A percentile compares a stretch with the other conserved stretches of the same genome.
Conservation (phyloP, 1,284 basidiomycete genomes). For the Apiotrichum mycotoxinovorans region DNA sequence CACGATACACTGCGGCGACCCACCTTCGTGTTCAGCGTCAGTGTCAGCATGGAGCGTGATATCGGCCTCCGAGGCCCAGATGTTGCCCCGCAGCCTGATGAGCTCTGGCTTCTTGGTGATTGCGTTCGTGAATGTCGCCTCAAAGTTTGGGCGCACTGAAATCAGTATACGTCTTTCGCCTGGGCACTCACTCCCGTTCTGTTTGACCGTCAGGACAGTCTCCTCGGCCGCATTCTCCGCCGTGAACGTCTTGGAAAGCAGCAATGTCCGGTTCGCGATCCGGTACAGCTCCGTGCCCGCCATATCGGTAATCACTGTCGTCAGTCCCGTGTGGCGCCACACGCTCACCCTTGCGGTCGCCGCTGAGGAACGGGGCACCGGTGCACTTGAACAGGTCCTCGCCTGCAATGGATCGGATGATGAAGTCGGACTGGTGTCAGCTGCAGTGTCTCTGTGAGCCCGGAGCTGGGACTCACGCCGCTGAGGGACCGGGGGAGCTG, state of each 20-base stretch:
- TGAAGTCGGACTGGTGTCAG: conserved; percentile 10
- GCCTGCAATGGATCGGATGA: not conserved
- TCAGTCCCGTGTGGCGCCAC: not conserved
- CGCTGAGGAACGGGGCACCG: conserved; percentile 2
- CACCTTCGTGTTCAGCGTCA: conserved; percentile 16
- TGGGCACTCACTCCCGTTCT: conserved; percentile 7
- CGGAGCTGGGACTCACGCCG: conserved; percentile 2
- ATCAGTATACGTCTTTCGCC: not conserved
- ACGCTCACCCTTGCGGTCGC: conserved; percentile 10
- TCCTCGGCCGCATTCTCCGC: conserved; percentile 31
- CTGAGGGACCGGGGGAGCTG: conserved; percentile 21
- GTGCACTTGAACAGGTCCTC: conserved; percentile 4
- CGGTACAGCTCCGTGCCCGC: conserved; percentile 35
- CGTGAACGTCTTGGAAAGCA: conserved; percentile 32
- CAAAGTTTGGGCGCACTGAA: conserved; percentile 43
- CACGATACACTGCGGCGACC: too few relatives aligned
- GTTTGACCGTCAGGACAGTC: conserved; percentile 38
- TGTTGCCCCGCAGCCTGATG: conserved; percentile 38
- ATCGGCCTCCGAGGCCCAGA: conserved; percentile 41
- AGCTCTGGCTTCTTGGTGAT: conserved; percentile 24
- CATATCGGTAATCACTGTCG: not conserved
- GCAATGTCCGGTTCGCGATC: conserved; percentile 36
- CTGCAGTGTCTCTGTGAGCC: not conserved
- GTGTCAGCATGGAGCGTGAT: conserved; percentile 23
- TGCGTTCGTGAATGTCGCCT: conserved; percentile 29